Evolutionary conservation across 2,329 filamentous ascomycete species (phyloP).

Genomic region (Apiospora saccharicola): DNA sequence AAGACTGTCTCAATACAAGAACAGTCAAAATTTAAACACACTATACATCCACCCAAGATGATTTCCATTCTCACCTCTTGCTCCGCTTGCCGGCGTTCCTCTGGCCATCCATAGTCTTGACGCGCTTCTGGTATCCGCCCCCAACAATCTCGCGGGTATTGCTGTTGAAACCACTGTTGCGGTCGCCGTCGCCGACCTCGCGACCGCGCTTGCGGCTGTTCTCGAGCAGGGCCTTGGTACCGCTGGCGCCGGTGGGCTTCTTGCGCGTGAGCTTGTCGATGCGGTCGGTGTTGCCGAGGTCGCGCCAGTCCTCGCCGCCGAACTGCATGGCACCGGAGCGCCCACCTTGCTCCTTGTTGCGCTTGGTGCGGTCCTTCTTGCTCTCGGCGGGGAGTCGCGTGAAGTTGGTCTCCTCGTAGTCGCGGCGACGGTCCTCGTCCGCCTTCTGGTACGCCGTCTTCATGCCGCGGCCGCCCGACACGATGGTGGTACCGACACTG

Average conservation of each 20-base stretch:
- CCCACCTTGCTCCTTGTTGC: conserved; percentile 58
- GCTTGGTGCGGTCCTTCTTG: conserved; percentile 84
- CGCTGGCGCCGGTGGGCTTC: conserved; percentile 63
- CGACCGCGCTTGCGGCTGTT: conserved; percentile 84
- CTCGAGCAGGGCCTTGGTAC: conserved; percentile 71
- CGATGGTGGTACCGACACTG: conserved; percentile 90
- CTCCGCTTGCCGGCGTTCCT: conserved; percentile 46
- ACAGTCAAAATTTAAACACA: conserved; percentile 4
- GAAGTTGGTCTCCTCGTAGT: conserved; percentile 95
- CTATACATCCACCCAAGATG: neutral
- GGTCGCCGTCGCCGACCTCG: conserved; percentile 73
- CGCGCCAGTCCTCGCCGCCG: conserved; percentile 93
- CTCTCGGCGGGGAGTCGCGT: conserved; percentile 83
- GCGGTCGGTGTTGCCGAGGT: conserved; percentile 82
- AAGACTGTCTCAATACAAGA: neutral
- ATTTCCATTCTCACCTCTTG: conserved; percentile 34
- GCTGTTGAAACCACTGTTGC: conserved; percentile 63
- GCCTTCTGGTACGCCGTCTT: conserved; percentile 80
- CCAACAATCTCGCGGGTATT: conserved; percentile 65
- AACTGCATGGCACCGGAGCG: conserved; percentile 68
- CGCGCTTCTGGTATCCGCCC: conserved; percentile 75
- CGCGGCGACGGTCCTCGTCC: conserved; percentile 77
- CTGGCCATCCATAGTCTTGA: conserved; percentile 56
- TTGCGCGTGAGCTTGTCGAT: conserved; percentile 83
- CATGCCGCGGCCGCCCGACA: conserved; percentile 77